Percentiles rank a stretch among this genome's conserved stretches.
Evolutionary conservation across 371 early-diverging fungal genomes (phyloP).

Genomic region (Umbelopsis sp.): DNA sequence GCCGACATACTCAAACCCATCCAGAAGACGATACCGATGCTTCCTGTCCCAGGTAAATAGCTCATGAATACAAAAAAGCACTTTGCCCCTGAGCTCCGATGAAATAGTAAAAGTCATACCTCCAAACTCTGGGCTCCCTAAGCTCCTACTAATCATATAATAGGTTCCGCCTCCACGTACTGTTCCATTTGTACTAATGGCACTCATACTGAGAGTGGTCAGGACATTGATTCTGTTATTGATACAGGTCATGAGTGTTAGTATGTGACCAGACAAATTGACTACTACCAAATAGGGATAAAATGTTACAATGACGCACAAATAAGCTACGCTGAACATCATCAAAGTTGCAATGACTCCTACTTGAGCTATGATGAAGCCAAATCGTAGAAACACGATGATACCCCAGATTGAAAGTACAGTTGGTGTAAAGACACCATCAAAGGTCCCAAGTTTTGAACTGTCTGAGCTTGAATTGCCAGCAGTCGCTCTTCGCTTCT

Average conservation of each 20-base stretch:
- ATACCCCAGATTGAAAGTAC: slow-evolving; percentile 67
- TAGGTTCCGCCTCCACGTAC: slow-evolving; percentile 76
- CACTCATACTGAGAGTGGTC: slow-evolving; percentile 71
- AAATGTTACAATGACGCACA: slow-evolving; percentile 15
- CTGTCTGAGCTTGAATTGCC: neutral
- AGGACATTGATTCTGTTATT: slow-evolving; percentile 50
- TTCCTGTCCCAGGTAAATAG: slow-evolving; percentile 20
- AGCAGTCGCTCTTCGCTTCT: neutral
- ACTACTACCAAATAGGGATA: neutral
- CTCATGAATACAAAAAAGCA: neutral
- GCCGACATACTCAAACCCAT: slow-evolving; percentile 61
- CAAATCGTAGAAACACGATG: slow-evolving; percentile 64
- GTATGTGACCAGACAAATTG: slow-evolving; percentile 3
- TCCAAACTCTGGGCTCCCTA: slow-evolving; percentile 77
- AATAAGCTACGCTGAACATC: slow-evolving; percentile 59
- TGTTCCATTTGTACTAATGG: slow-evolving; percentile 74
- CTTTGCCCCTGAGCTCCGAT: neutral
- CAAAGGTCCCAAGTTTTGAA: slow-evolving; percentile 62
- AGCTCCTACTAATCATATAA: slow-evolving; percentile 69
- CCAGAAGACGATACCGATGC: slow-evolving; percentile 71
- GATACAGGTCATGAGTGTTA: slow-evolving; percentile 3
- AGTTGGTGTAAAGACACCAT: slow-evolving; percentile 69
- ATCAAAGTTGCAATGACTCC: slow-evolving; percentile 60
- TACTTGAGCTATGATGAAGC: slow-evolving; percentile 62
- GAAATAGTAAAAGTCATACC: slow-evolving; percentile 33